Evolutionary conservation across 192 early-diverging fungal genomes (phyloP).

Genomic region (Coemansia sp.): DNA sequence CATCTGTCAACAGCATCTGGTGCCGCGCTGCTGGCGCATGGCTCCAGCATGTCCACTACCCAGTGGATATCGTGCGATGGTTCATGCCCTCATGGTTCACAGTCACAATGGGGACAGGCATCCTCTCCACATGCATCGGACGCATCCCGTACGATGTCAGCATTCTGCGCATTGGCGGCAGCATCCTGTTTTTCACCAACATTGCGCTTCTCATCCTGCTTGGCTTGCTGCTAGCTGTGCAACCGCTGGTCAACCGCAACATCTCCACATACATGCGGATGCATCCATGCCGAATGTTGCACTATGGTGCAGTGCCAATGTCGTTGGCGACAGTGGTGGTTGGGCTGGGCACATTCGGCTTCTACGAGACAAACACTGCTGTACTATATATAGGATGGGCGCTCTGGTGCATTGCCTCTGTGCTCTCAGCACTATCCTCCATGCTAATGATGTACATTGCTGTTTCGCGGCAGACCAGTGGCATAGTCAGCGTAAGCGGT

Average conservation of each 20-base stretch:
- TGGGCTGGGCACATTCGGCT: neutral
- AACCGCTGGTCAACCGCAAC: constrained; percentile 29
- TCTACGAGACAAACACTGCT: neutral
- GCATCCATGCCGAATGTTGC: constrained; percentile 17
- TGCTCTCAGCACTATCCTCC: constrained; percentile 22
- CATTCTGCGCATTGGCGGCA: constrained; percentile 13
- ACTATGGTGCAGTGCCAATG: constrained; percentile 56
- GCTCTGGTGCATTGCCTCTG: constrained; percentile 37
- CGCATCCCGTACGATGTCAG: constrained; percentile 22
- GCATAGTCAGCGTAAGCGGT: constrained; percentile 14
- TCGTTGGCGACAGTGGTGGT: constrained; percentile 40
- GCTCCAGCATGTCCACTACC: constrained; percentile 1
- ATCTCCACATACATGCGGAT: constrained; percentile 31
- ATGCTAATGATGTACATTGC: constrained; percentile 5
- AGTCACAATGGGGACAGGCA: constrained; percentile 55
- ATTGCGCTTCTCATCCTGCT: constrained; percentile 22
- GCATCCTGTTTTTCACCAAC: constrained; percentile 37
- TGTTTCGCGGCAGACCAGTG: neutral
- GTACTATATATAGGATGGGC: constrained; percentile 1
- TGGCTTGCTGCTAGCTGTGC: constrained; percentile 15
- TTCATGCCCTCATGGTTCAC: constrained; percentile 60
- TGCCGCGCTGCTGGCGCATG: neutral
- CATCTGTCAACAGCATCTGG: neutral
- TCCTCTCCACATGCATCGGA: constrained; percentile 37
- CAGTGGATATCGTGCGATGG: constrained; percentile 19